A percentile compares a stretch with the other conserved stretches of the same genome.
phyloP scores from a whole-genome alignment of 2,329 filamentous ascomycete species.

The Fusarium scirpi region DNA sequence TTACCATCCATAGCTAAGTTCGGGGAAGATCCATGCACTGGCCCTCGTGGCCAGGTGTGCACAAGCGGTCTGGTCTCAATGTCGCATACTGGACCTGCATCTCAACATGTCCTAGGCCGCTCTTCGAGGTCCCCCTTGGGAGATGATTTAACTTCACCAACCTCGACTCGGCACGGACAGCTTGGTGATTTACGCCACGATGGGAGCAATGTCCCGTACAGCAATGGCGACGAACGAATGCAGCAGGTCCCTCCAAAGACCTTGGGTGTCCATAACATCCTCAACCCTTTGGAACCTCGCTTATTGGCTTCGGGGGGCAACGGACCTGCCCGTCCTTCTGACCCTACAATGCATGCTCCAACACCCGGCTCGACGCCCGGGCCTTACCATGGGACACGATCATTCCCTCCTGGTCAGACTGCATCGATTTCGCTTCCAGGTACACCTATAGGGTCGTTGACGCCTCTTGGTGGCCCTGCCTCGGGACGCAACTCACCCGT shows the following conservation, averaged over 20 bases:
- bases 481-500: slow-evolving; percentile 52
- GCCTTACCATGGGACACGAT: slow-evolving; percentile 41
- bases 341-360: slow-evolving; percentile 35
- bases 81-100: slow-evolving; percentile 70
- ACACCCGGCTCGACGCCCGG: slow-evolving; percentile 36
- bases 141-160: slow-evolving; percentile 48
- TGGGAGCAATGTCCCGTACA: slow-evolving; percentile 34
- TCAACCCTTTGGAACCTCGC: slow-evolving; percentile 54
- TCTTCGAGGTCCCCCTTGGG: slow-evolving; percentile 59
- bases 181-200: slow-evolving; percentile 42
- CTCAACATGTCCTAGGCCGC: slow-evolving; percentile 66
- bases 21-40: slow-evolving; percentile 67
- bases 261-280: slow-evolving; percentile 54
- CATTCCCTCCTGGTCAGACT: slow-evolving; percentile 46
- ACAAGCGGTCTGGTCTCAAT: slow-evolving; percentile 72
- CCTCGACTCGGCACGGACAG: slow-evolving; percentile 39
- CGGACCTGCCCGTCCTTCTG: slow-evolving; percentile 30
- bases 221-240: slow-evolving; percentile 41
- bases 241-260: slow-evolving; percentile 45
- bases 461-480: slow-evolving; percentile 46
- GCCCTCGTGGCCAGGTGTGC: slow-evolving; percentile 62
- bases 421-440: slow-evolving; percentile 51
- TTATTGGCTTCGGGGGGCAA: slow-evolving; percentile 34
- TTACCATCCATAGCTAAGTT: slow-evolving; percentile 36
- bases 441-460: slow-evolving; percentile 48